Conservation (phyloP, 345 rosid genomes). For the Pistacia vera region DNA sequence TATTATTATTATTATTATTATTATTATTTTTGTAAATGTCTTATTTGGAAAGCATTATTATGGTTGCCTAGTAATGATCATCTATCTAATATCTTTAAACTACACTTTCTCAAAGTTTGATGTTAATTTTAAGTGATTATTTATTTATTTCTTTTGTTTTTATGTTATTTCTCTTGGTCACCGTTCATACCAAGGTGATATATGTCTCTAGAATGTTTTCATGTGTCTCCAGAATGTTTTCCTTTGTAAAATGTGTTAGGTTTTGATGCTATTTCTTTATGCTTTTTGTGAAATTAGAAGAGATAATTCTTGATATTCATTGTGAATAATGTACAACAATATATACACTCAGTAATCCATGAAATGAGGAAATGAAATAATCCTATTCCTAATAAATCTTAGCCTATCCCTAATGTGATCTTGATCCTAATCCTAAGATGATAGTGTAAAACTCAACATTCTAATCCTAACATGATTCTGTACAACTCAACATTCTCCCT, state of each 20-base stretch:
- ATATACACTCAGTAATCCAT: no score
- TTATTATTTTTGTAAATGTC: neutral
- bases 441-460: no score
- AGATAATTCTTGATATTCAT: no score
- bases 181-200: neutral
- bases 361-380: no score
- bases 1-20: no score
- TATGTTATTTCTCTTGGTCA: constrained; percentile 2
- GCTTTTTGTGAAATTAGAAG: neutral
- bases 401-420: no score
- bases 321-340: no score
- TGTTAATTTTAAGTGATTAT: neutral
- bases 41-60: neutral
- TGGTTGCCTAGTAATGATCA: neutral
- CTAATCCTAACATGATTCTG: no score
- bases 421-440: no score
- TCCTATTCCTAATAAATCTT: no score
- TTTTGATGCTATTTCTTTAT: neutral
- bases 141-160: neutral
- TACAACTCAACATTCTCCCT: no score
- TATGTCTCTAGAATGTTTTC: constrained; percentile 7
- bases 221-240: constrained; percentile 10
- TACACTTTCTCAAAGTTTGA: neutral
- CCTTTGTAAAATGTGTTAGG: constrained; percentile 1
- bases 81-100: neutral